Evolutionary conservation across 306 rosid species (phyloP), one percentile per base, ranked within the genome.

Genomic region (Trifolium dubium): DNA sequence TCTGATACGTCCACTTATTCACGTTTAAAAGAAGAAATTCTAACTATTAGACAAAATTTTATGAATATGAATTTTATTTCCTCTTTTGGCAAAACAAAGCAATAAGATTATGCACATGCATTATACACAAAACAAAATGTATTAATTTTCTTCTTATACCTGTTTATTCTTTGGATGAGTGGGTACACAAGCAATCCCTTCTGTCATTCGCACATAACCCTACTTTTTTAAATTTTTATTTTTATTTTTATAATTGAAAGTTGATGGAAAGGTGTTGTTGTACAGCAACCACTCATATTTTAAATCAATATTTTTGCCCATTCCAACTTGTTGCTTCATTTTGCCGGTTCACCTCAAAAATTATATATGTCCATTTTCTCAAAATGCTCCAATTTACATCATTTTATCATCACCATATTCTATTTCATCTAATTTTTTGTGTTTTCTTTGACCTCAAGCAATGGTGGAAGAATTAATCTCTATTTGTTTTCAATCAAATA

Each of bases 171-270:
- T 71, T 39, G 73, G 77, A 63, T 82, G 85, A 59, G 85, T 81
- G 83, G 86, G 49, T 77, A 67, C 69, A 79, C 90, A 90, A 90
- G 85, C 92, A 80, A 89, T 86, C 89, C 88, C 83, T 84, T 77
- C 88, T 87, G 92, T 90, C 92, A 84, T 64, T 81, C 62, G 70
- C 86, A 86, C 91, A 77, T 74, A 56, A 76, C 77, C 77, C 37
- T 73, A 77, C 61, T 84, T 83, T 30, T 54, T 74, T 68, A 0
- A 40, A 35, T 13, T 32, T 60, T 13, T 28, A 10, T 56, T 23
- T 10, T 56, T 47, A 18, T 18, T 56, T 76, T 73, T 67, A 50
- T 65, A 77, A 54, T 67, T 54, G 17, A 61, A 72, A 76, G 78
- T 62, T 18, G 61, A 50, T 71, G 8, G n/a, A 66, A 72, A 49